Conservation (phyloP, 2,329 filamentous ascomycete species). For the Orbilia brochopaga region DNA sequence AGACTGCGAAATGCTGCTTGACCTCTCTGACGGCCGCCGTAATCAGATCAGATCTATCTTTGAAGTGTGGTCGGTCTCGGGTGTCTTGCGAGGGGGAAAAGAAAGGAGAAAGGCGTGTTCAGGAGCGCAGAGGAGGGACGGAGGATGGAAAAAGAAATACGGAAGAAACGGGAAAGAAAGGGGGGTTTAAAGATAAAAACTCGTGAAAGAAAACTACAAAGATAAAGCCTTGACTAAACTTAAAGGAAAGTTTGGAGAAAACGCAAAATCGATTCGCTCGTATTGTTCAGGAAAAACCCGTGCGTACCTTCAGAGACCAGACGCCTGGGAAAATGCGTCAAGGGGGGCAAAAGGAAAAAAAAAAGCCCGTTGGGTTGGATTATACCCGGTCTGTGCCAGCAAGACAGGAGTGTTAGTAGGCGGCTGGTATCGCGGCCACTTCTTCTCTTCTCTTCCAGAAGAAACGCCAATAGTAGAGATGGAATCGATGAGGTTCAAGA, state of each 20-base stretch:
- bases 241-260: constrained; percentile 32
- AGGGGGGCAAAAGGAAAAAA: constrained; percentile 44
- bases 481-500: constrained; percentile 19
- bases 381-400: constrained; percentile 44
- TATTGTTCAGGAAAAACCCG: constrained; percentile 44
- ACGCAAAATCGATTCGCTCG: constrained; percentile 24
- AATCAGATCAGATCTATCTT: constrained; percentile 19
- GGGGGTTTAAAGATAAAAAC: constrained; percentile 33
- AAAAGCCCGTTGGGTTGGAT: constrained; percentile 46
- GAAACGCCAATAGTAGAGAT: neutral
- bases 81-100: constrained; percentile 50
- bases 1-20: constrained; percentile 19
- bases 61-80: constrained; percentile 49
- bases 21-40: constrained; percentile 21
- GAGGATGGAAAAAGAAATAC: constrained; percentile 41
- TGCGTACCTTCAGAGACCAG: constrained; percentile 47
- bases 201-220: constrained; percentile 39
- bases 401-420: constrained; percentile 20
- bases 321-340: constrained; percentile 43
- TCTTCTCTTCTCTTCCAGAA: constrained; percentile 15
- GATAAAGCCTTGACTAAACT: constrained; percentile 36
- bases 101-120: constrained; percentile 45
- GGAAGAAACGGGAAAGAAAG: constrained; percentile 15
- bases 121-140: constrained; percentile 41
- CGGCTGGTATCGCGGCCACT: constrained; percentile 29